Conservation (phyloP, 345 rosid genomes). For the Zanthoxylum bungeanum region DNA sequence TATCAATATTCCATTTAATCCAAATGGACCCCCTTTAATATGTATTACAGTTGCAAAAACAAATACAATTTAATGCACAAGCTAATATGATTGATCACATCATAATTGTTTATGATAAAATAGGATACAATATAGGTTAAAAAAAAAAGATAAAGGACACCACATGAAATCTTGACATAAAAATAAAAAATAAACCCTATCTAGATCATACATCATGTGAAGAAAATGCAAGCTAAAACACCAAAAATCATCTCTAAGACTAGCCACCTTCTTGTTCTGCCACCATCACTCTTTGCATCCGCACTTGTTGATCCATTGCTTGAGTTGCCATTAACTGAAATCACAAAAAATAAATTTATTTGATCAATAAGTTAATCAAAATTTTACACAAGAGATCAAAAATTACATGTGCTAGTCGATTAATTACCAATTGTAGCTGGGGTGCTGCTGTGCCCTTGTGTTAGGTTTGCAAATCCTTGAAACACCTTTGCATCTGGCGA, state of each 20-base stretch:
- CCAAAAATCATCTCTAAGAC: slow-evolving; percentile 33
- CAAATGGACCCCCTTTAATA: slow-evolving; percentile 3
- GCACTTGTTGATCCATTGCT: slow-evolving; percentile 16
- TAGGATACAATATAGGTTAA: not conserved
- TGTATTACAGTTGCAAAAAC: not conserved
- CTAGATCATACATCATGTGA: not conserved
- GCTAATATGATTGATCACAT: not conserved
- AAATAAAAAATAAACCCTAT: too few species aligned
- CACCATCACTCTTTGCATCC: slow-evolving; percentile 35
- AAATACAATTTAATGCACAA: not conserved
- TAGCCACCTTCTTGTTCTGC: slow-evolving; percentile 26
- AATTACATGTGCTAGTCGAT: not conserved
- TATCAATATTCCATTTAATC: not conserved
- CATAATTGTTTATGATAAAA: not conserved
- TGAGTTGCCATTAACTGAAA: slow-evolving; percentile 20
- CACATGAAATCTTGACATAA: not conserved
- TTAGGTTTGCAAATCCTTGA: slow-evolving; percentile 46
- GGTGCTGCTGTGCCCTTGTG: slow-evolving; percentile 21
- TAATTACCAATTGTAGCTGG: slow-evolving; percentile 33
- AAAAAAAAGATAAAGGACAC: not conserved
- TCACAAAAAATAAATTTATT: not conserved
- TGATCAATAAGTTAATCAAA: not conserved
- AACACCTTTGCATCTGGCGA: slow-evolving; percentile 66
- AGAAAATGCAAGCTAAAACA: slow-evolving; percentile 15
- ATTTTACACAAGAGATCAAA: not conserved